Conservation (phyloP, 2,329 filamentous ascomycete genomes). For the Alternaria rosae region DNA sequence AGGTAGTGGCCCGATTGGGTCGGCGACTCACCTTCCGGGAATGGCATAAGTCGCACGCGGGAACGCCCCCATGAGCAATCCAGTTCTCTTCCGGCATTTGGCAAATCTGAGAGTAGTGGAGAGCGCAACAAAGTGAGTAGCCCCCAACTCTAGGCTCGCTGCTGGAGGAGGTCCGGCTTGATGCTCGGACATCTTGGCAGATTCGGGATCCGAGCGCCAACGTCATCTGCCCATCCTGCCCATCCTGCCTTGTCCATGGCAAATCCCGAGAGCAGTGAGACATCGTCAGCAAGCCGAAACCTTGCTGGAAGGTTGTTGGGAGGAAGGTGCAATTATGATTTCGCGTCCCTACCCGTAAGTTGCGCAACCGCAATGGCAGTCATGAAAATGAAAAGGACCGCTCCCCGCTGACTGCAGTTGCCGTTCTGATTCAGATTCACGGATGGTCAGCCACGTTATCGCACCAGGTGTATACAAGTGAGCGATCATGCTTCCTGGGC, state of each 20-base stretch:
- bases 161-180: constrained; percentile 5
- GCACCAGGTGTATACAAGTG: neutral
- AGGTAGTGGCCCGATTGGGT: neutral
- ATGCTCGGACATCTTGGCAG: constrained; percentile 13
- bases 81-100: constrained; percentile 44
- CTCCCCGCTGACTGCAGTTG: neutral
- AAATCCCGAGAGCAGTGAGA: neutral
- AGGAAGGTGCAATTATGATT: neutral
- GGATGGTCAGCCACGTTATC: neutral
- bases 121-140: neutral
- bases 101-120: neutral
- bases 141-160: neutral
- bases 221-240: constrained; percentile 1
- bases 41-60: constrained; percentile 44
- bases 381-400: neutral
- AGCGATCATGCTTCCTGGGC: neutral
- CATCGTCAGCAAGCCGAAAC: neutral
- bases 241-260: neutral
- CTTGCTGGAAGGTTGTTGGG: neutral
- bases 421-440: too few relatives aligned
- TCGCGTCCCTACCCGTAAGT: neutral
- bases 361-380: neutral
- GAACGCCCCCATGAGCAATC: constrained; percentile 40
- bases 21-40: constrained; percentile 18
- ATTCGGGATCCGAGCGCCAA: neutral